These are phyloP conservation scores for Aristolochia fimbriata DNA, from an alignment of 164 flowering plant species.

Conservation along the genomic window DNA sequence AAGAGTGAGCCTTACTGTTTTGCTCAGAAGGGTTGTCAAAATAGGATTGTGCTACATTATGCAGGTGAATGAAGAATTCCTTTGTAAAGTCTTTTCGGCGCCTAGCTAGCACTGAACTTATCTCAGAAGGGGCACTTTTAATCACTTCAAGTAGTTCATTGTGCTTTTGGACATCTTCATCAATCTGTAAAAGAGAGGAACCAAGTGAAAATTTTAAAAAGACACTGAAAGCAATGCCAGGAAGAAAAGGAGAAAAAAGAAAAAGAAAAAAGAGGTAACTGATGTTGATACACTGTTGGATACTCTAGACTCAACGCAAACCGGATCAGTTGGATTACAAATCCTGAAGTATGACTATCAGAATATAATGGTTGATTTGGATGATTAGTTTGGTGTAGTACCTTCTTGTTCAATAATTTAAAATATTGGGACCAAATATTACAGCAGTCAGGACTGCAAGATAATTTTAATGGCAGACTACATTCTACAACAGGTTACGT, in stretches of 20 bases:
- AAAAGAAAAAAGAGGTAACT: not conserved
- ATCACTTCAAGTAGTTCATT: constrained; percentile 66
- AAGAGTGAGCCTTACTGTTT: constrained; percentile 40
- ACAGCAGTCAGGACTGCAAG: too few species aligned
- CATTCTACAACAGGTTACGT: too few species aligned
- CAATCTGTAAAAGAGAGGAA: constrained; percentile 36
- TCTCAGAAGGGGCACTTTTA: constrained; percentile 34
- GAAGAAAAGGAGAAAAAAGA: not conserved
- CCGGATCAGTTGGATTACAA: not conserved
- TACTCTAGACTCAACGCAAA: not conserved
- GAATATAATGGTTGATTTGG: too few species aligned
- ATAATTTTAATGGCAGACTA: too few species aligned
- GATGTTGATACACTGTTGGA: not conserved
- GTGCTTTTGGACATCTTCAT: constrained; percentile 85
- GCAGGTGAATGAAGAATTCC: constrained; percentile 83
- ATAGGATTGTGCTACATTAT: constrained; percentile 68
- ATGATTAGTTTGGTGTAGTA: too few species aligned
- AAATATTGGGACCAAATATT: not conserved
- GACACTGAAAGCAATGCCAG: constrained; percentile 1
- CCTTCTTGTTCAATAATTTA: not conserved
- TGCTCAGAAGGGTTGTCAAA: constrained; percentile 58
- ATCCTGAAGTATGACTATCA: not conserved
- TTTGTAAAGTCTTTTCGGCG: constrained; percentile 88
- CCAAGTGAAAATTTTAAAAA: constrained; percentile 1
- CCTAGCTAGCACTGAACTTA: constrained; percentile 53